Evolutionary conservation across 2,329 filamentous ascomycete species (phyloP), one percentile per base, ranked within the genome.

Genomic region (Periconia sp.): DNA sequence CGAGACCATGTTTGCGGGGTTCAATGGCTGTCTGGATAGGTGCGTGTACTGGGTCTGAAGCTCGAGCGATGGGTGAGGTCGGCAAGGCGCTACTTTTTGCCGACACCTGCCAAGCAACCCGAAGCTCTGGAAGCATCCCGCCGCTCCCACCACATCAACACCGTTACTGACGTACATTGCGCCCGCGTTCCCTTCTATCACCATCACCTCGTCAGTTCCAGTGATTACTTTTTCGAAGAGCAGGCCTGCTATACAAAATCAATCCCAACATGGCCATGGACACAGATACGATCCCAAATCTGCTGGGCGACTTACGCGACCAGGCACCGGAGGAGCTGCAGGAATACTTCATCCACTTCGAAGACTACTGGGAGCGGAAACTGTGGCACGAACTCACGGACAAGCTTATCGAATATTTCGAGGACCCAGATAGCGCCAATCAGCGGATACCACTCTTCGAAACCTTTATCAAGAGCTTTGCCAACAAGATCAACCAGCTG

Each of bases 371-470:
- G 94, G 94, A 99, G 81, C 88, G 93, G 69, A 97, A 97, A 80
- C 84, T 99, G 78, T 99, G 94, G 94, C 94, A 99, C 80, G 92
- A 99, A 79, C 88, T 99, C 63, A 99, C 94, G 35, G 89, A 96
- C 71, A 82, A 88, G 49, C 84, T 99, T 52, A 81, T 96, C 65
- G 84, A 90, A 63, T 97, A 93, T 83, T 99, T 97, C 80, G 87
- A 87, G 69, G 79, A 90, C 65, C 83, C 89, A 43, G 85, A 87
- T 71, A 97, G 92, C 76, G 88, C 86, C 52, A 82, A 85, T 54
- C 91, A 96, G 79, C 88, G 93, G 70, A 84, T 99, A 79, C 81
- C 87, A 55, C 89, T 99, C 76, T 99, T 94, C 82, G 91, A 94
- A 78, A 87, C 86, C 66, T 99, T 99, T 80, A 89, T 99, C 76